Conservation (phyloP, 768 basidiomycete species). For the Lentinula sp. region DNA sequence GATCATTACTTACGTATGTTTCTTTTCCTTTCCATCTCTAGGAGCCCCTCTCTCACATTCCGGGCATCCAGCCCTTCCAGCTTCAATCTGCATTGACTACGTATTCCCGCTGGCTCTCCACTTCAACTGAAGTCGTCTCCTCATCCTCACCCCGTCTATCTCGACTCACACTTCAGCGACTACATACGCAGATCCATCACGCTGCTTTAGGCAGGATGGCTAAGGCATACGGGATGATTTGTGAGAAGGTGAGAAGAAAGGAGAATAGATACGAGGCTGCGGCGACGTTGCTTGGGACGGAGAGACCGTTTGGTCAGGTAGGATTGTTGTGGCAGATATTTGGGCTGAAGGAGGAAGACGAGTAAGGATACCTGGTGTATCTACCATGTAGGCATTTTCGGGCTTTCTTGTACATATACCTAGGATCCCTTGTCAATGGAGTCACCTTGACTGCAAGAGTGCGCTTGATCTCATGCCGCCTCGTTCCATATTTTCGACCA, state of each 20-base stretch:
- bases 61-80: slow-evolving; percentile 55
- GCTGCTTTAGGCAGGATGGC: slow-evolving; percentile 66
- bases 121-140: slow-evolving; percentile 64
- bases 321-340: slow-evolving; percentile 72
- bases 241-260: slow-evolving; percentile 68
- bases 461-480: too few species aligned
- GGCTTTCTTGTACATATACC: too few species aligned
- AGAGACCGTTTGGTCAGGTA: slow-evolving; percentile 78
- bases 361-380: background rate
- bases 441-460: too few species aligned
- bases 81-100: slow-evolving; percentile 56
- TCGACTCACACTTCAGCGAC: slow-evolving; percentile 58
- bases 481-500: too few species aligned
- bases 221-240: slow-evolving; percentile 63
- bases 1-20: background rate
- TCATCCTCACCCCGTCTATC: slow-evolving; percentile 78
- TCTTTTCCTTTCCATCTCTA: slow-evolving; percentile 10
- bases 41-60: slow-evolving; percentile 73
- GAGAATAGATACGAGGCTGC: slow-evolving; percentile 90
- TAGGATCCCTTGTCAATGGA: too few species aligned
- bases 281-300: slow-evolving; percentile 73
- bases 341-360: slow-evolving; percentile 48
- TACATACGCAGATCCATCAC: slow-evolving; percentile 70
- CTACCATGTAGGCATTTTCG: too few species aligned
- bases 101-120: slow-evolving; percentile 85